A percentile compares a stretch with the other conserved stretches of the same genome.
phyloP scores from a whole-genome alignment of 176 grass and related monocot genomes.

The Carex myosuroides region DNA sequence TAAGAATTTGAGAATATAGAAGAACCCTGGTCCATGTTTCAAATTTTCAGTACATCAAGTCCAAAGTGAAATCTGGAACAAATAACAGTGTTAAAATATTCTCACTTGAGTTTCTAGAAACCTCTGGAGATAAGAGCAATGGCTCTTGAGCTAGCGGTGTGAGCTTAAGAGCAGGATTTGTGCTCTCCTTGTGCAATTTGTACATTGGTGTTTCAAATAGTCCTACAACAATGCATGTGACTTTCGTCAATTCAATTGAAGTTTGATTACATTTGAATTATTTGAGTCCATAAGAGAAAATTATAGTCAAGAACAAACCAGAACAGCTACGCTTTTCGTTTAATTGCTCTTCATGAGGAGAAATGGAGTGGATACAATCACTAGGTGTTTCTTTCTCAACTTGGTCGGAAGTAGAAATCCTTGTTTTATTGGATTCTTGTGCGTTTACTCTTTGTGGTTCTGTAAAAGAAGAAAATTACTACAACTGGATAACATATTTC shows the following conservation, averaged over 20 bases:
- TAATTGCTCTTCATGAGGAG: slow-evolving; percentile 30
- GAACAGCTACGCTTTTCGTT: slow-evolving; percentile 30
- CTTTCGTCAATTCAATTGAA: slow-evolving; percentile 25
- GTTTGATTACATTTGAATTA: slow-evolving; percentile 9
- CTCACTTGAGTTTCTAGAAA: slow-evolving; percentile 67
- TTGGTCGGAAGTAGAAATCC: slow-evolving; percentile 29
- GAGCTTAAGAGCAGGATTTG: slow-evolving; percentile 26
- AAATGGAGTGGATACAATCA: neutral
- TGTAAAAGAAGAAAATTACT: slow-evolving; percentile 31
- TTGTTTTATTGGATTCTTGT: slow-evolving; percentile 12
- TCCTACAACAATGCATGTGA: slow-evolving; percentile 25
- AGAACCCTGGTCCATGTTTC: neutral
- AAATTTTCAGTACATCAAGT: neutral
- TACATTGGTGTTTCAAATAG: slow-evolving; percentile 18
- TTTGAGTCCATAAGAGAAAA: slow-evolving; percentile 11
- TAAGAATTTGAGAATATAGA: neutral
- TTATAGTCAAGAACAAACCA: slow-evolving; percentile 26
- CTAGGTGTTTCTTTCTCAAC: slow-evolving; percentile 11
- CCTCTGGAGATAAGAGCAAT: slow-evolving; percentile 35
- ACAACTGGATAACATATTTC: neutral
- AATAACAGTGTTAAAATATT: neutral
- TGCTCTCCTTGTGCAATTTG: slow-evolving; percentile 27
- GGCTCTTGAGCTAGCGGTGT: slow-evolving; percentile 43
- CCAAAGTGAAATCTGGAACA: neutral
- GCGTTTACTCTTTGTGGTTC: slow-evolving; percentile 24